phyloP scores from a whole-genome alignment of 2,329 filamentous ascomycete species.

The Trichothecium roseum region DNA sequence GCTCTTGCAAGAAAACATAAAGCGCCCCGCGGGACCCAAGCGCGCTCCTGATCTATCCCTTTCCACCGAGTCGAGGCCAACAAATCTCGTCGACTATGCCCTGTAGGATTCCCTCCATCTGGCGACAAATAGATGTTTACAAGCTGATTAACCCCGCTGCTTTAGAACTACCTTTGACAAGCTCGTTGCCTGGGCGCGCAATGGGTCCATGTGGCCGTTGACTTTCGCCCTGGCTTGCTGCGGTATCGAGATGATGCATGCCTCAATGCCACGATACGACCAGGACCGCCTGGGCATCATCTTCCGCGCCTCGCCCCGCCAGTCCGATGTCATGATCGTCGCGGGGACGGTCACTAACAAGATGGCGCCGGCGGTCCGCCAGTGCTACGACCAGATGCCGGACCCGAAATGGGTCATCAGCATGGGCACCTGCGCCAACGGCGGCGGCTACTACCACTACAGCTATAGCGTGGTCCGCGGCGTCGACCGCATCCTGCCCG shows the following conservation, averaged over 20 bases:
- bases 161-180: slow-evolving; percentile 41
- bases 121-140: no score
- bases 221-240: slow-evolving; percentile 54
- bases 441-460: slow-evolving; percentile 66
- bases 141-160: no score
- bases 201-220: slow-evolving; percentile 50
- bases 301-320: slow-evolving; percentile 55
- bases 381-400: slow-evolving; percentile 60
- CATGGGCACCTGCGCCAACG: slow-evolving; percentile 63
- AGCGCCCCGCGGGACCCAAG: no score
- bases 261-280: slow-evolving; percentile 51
- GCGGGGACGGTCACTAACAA: slow-evolving; percentile 59
- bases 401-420: slow-evolving; percentile 54
- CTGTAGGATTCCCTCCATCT: slow-evolving; percentile 5
- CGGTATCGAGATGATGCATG: slow-evolving; percentile 54
- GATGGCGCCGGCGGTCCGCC: slow-evolving; percentile 53
- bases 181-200: slow-evolving; percentile 46
- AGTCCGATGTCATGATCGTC: slow-evolving; percentile 57
- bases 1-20: no score
- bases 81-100: slow-evolving; percentile 8
- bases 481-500: slow-evolving; percentile 55
- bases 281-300: slow-evolving; percentile 56
- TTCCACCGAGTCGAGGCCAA: background rate
- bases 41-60: background rate
- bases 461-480: slow-evolving; percentile 57